Evolutionary conservation across 108 stramenopile genomes (phyloP).

Genomic region (Seminavis robusta): DNA sequence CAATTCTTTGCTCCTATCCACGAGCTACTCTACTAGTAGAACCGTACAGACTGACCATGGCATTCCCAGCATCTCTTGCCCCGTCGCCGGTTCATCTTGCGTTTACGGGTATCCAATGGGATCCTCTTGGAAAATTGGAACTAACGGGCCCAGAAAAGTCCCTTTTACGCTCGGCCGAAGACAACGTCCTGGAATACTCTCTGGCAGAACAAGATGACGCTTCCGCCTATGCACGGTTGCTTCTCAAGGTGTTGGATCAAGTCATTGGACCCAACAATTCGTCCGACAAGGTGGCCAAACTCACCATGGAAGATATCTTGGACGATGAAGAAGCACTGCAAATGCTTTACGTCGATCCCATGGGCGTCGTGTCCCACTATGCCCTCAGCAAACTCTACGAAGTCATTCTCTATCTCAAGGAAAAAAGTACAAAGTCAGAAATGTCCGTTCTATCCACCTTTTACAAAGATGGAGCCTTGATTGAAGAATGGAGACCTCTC

Average conservation of each 20-base stretch:
- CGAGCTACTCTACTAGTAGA: too few species aligned
- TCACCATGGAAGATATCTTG: constrained; percentile 11
- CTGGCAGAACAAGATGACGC: constrained; percentile 54
- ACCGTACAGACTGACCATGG: too few species aligned
- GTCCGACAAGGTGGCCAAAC: constrained; percentile 35
- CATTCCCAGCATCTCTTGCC: constrained; percentile 23
- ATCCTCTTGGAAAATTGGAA: constrained; percentile 44
- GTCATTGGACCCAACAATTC: background rate
- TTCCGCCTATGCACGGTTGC: constrained; percentile 45
- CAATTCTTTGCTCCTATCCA: too few species aligned
- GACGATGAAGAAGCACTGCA: constrained; percentile 48
- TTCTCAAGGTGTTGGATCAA: constrained; percentile 61
- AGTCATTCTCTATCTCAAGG: constrained; percentile 44
- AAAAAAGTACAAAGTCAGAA: constrained; percentile 20
- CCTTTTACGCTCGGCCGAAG: constrained; percentile 57
- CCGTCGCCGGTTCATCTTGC: constrained; percentile 53
- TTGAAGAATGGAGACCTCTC: constrained; percentile 76
- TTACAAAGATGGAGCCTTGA: constrained; percentile 29
- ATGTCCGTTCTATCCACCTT: constrained; percentile 10
- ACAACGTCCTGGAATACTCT: constrained; percentile 73
- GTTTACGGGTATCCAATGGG: constrained; percentile 62
- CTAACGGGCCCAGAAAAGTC: constrained; percentile 50
- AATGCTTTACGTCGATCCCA: constrained; percentile 48
- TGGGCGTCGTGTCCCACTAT: constrained; percentile 67
- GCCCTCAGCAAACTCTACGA: constrained; percentile 65